phyloP scores from a whole-genome alignment of 306 rosid genomes.

The Pyrus pyrifolia region DNA sequence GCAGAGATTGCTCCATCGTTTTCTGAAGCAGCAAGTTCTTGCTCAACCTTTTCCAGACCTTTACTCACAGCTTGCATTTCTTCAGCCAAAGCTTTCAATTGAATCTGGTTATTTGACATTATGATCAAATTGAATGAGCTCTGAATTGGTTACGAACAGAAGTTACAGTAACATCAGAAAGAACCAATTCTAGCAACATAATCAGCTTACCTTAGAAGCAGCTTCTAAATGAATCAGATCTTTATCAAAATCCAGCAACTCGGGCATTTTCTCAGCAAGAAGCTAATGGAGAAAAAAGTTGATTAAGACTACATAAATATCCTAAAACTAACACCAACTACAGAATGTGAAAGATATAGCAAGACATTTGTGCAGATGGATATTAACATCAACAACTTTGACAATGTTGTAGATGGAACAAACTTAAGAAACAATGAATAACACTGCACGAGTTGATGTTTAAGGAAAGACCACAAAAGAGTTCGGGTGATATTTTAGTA shows the following conservation, averaged over 20 bases:
- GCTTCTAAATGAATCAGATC: slow-evolving; percentile 90
- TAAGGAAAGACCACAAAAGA: neutral
- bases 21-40: slow-evolving; percentile 83
- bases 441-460: neutral
- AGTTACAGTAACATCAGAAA: slow-evolving; percentile 6
- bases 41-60: slow-evolving; percentile 98
- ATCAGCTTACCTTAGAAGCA: slow-evolving; percentile 78
- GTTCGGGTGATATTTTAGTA: neutral
- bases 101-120: slow-evolving; percentile 56
- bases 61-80: slow-evolving; percentile 99
- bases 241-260: slow-evolving; percentile 86
- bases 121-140: slow-evolving; percentile 1
- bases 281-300: slow-evolving; percentile 43
- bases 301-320: slow-evolving; percentile 15
- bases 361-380: neutral
- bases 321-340: neutral
- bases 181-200: slow-evolving; percentile 13
- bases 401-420: neutral
- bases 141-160: neutral
- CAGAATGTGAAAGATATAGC: neutral
- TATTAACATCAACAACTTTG: neutral
- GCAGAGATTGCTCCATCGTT: slow-evolving; percentile 73
- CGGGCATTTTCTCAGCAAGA: slow-evolving; percentile 90
- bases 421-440: neutral
- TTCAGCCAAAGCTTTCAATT: slow-evolving; percentile 93